These are phyloP conservation scores for Diaporthe citri DNA, from an alignment of 2,329 filamentous ascomycete genomes.

Conservation along the genomic window DNA sequence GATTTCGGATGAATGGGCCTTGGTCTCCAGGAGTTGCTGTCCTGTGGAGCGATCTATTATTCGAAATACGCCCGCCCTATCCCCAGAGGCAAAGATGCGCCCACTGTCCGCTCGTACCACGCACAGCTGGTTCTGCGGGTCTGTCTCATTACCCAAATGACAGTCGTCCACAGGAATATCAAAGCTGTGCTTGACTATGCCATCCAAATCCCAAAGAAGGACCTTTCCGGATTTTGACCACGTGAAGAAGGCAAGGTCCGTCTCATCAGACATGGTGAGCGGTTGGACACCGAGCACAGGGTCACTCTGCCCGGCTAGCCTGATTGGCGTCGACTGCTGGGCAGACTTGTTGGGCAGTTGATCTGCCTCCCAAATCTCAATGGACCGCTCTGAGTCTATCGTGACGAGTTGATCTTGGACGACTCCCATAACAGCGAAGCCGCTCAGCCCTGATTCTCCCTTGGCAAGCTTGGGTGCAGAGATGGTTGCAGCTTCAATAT, in stretches of 20 bases:
- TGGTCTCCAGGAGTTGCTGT: slow-evolving; percentile 76
- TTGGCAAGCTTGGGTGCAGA: neutral
- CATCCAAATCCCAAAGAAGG: slow-evolving; percentile 84
- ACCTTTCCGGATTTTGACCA: slow-evolving; percentile 88
- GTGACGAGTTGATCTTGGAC: slow-evolving; percentile 77
- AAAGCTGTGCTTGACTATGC: slow-evolving; percentile 74
- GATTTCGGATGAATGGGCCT: slow-evolving; percentile 89
- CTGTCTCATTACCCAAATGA: slow-evolving; percentile 62
- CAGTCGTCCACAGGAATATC: slow-evolving; percentile 77
- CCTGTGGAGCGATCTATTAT: slow-evolving; percentile 74
- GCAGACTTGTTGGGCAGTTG: slow-evolving; percentile 56
- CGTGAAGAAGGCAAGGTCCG: slow-evolving; percentile 83
- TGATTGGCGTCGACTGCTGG: slow-evolving; percentile 59
- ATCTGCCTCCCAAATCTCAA: slow-evolving; percentile 73
- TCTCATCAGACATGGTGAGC: slow-evolving; percentile 69
- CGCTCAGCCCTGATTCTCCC: slow-evolving; percentile 45
- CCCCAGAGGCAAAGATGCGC: slow-evolving; percentile 81
- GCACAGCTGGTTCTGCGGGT: slow-evolving; percentile 69
- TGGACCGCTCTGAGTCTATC: slow-evolving; percentile 80
- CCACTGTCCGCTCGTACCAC: slow-evolving; percentile 72
- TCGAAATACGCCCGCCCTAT: slow-evolving; percentile 85
- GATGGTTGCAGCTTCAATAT: slow-evolving; percentile 44
- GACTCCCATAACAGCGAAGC: slow-evolving; percentile 77
- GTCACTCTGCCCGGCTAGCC: slow-evolving; percentile 73
- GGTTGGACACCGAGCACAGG: slow-evolving; percentile 80